These are phyloP conservation scores for Trichocladium antarcticum DNA, from an alignment of 495 filamentous ascomycete species.

Conservation along the genomic window DNA sequence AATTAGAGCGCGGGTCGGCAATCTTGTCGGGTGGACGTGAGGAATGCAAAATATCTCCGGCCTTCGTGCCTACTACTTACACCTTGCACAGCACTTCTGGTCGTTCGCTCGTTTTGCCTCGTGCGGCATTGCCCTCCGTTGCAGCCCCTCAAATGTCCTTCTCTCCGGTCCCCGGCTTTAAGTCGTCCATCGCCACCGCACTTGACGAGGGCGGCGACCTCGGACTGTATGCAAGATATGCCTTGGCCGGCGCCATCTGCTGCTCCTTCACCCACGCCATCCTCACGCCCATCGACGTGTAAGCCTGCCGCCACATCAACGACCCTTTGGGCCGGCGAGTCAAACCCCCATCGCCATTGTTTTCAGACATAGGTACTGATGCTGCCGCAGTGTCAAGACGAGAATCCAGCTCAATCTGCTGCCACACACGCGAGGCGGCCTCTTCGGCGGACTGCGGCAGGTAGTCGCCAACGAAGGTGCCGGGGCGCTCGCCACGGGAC, in stretches of 20 bases:
- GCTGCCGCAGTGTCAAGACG: constrained; percentile 44
- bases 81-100: not conserved
- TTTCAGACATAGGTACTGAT: not conserved
- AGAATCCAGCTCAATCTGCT: constrained; percentile 62
- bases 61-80: not conserved
- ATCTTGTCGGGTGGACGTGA: not conserved
- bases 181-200: not conserved
- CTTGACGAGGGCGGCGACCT: not conserved
- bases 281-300: constrained; percentile 81
- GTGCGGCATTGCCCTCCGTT: not conserved
- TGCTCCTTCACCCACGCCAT: constrained; percentile 75
- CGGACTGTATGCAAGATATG: constrained; percentile 45
- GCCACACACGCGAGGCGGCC: constrained; percentile 59
- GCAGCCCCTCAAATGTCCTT: not conserved
- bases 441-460: constrained; percentile 55
- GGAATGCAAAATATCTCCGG: not conserved
- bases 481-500: constrained; percentile 58
- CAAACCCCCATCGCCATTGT: constrained; percentile 1
- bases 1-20: not conserved
- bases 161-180: not conserved
- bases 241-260: constrained; percentile 73
- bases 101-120: not conserved
- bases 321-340: not conserved
- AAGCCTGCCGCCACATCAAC: constrained; percentile 36
- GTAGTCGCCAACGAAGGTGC: constrained; percentile 57